phyloP scores from a whole-genome alignment of 305 asterid genomes.

The Rubia occidens region DNA sequence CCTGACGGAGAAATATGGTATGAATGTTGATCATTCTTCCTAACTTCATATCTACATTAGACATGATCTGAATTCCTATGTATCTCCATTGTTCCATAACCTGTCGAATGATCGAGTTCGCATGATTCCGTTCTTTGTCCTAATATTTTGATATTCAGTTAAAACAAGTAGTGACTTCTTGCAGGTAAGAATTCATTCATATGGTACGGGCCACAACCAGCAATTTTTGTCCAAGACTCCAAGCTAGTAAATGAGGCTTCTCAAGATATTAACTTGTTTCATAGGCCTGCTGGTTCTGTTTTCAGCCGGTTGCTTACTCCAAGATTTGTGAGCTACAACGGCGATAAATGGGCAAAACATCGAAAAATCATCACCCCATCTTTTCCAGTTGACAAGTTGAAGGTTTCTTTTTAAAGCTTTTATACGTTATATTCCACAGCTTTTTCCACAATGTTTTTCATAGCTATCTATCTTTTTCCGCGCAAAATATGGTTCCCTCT shows the following conservation, averaged over 20 bases:
- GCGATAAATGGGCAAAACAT: constrained; percentile 14
- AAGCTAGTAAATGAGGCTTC: background rate
- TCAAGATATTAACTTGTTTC: background rate
- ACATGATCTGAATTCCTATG: too few species aligned
- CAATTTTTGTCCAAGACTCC: background rate
- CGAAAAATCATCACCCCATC: constrained; percentile 6
- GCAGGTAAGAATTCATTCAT: background rate
- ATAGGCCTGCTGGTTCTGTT: background rate
- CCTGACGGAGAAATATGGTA: constrained; percentile 8
- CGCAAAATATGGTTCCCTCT: constrained; percentile 10
- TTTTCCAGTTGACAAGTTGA: constrained; percentile 13
- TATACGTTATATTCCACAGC: too few species aligned
- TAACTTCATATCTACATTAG: too few species aligned
- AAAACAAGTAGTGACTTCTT: background rate
- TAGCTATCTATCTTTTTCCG: background rate
- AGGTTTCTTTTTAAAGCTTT: background rate
- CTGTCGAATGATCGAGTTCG: too few species aligned
- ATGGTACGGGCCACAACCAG: constrained; percentile 9
- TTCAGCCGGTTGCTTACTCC: background rate
- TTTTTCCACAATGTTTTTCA: background rate
- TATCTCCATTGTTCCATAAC: background rate
- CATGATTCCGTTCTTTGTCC: background rate
- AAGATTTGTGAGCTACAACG: constrained; percentile 1
- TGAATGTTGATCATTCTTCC: too few species aligned
- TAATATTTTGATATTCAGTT: background rate